Evolutionary conservation across 768 basidiomycete species (phyloP).

Genomic region (Auricularia sp.): DNA sequence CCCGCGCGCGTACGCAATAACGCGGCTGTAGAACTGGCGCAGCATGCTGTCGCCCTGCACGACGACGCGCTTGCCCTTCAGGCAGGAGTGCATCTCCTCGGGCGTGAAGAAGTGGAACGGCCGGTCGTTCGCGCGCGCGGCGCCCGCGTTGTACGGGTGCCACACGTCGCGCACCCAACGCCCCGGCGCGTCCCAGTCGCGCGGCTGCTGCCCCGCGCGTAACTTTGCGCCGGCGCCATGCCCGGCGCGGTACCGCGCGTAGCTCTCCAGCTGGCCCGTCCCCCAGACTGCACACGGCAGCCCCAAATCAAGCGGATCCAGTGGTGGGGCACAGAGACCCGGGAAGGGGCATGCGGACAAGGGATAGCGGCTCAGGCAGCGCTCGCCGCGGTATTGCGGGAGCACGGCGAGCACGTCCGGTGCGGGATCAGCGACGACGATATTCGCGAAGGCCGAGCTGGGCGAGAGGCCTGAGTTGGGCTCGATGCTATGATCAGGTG

Average conservation of each 20-base stretch:
- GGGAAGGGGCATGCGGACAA: neutral
- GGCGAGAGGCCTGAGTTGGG: neutral
- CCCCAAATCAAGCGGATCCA: neutral
- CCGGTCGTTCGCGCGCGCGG: neutral
- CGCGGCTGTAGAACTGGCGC: neutral
- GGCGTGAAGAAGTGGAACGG: neutral
- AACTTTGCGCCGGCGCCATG: neutral
- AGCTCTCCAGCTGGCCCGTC: neutral
- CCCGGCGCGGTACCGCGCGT: neutral
- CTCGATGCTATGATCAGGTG: neutral
- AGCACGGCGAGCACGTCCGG: neutral
- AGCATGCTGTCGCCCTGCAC: slow-evolving; percentile 1
- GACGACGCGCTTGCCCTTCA: neutral
- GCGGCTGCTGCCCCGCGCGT: neutral
- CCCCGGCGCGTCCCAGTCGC: neutral
- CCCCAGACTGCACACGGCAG: neutral
- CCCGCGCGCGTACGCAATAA: neutral
- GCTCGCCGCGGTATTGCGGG: neutral
- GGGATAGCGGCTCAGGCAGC: neutral
- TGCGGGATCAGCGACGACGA: neutral
- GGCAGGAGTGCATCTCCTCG: neutral
- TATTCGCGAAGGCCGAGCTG: neutral
- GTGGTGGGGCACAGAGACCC: neutral
- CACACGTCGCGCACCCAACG: neutral
- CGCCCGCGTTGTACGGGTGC: neutral